Percentiles rank a stretch among this genome's conserved stretches.
phyloP scores from a whole-genome alignment of 768 basidiomycete genomes.

The Mycena haematopus region DNA sequence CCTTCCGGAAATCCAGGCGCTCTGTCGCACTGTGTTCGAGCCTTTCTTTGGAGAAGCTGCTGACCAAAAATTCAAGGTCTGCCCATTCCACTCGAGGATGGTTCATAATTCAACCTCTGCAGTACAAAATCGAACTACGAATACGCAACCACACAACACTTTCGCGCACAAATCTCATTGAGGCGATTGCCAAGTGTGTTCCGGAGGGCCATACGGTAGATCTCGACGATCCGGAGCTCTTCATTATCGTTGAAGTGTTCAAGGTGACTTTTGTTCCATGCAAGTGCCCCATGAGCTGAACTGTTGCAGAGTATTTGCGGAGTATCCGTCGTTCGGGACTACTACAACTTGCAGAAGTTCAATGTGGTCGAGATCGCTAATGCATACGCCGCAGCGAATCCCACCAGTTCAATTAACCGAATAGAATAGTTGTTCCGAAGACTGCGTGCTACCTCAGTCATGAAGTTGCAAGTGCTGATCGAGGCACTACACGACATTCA shows the following conservation, averaged over 20 bases:
- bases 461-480: background rate
- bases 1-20: constrained; percentile 66
- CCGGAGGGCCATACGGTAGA: constrained; percentile 73
- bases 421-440: constrained; percentile 8
- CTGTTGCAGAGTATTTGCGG: constrained; percentile 73
- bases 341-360: constrained; percentile 76
- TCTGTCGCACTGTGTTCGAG: constrained; percentile 62
- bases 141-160: constrained; percentile 80
- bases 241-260: constrained; percentile 83
- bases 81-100: background rate
- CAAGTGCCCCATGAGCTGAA: background rate
- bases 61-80: constrained; percentile 55
- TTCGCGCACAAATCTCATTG: constrained; percentile 62
- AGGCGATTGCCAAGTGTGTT: constrained; percentile 73
- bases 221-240: constrained; percentile 70
- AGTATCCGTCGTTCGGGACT: constrained; percentile 74
- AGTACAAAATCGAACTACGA: constrained; percentile 86
- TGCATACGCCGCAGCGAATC: constrained; percentile 5
- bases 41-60: constrained; percentile 57
- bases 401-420: background rate
- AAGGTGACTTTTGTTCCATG: constrained; percentile 58
- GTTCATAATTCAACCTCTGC: background rate
- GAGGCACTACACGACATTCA: background rate
- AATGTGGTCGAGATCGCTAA: constrained; percentile 80
- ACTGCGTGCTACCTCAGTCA: background rate